These are phyloP conservation scores for Magnaporthiopsis incrustans DNA, from an alignment of 2,329 filamentous ascomycete species.

Conservation along the genomic window DNA sequence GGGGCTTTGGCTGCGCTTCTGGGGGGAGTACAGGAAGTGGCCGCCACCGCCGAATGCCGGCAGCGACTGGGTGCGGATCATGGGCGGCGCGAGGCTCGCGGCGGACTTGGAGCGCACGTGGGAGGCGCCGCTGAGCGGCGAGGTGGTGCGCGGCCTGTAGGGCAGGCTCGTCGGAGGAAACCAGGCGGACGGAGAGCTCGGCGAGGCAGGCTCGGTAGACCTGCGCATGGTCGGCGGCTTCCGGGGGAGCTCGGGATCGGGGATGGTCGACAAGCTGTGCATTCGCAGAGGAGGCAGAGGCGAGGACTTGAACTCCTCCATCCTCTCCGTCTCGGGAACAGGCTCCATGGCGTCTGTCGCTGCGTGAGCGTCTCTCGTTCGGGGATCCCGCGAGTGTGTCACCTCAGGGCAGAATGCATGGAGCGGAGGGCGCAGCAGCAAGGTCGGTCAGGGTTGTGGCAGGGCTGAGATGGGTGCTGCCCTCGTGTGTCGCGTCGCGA, in stretches of 20 bases:
- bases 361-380: background rate
- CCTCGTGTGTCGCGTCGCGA: too few relatives aligned
- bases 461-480: background rate
- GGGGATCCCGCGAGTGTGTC: slow-evolving; percentile 5
- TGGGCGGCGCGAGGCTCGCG: slow-evolving; percentile 44
- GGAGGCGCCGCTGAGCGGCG: slow-evolving; percentile 44
- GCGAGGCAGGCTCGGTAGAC: slow-evolving; percentile 50
- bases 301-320: slow-evolving; percentile 56
- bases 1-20: slow-evolving; percentile 46
- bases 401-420: slow-evolving; percentile 7
- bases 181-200: slow-evolving; percentile 43
- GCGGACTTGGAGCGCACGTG: slow-evolving; percentile 53
- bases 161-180: slow-evolving; percentile 36
- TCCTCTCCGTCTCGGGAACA: slow-evolving; percentile 59
- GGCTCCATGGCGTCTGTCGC: slow-evolving; percentile 47
- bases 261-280: slow-evolving; percentile 29
- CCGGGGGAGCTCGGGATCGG: slow-evolving; percentile 33
- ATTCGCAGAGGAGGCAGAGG: slow-evolving; percentile 47
- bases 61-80: slow-evolving; percentile 57
- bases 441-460: background rate
- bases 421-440: slow-evolving; percentile 2
- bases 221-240: slow-evolving; percentile 49
- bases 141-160: slow-evolving; percentile 55
- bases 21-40: slow-evolving; percentile 47
- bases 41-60: slow-evolving; percentile 53